Evolutionary conservation across 192 early-diverging fungal species (phyloP).

Genomic region (Linnemannia zychae): DNA sequence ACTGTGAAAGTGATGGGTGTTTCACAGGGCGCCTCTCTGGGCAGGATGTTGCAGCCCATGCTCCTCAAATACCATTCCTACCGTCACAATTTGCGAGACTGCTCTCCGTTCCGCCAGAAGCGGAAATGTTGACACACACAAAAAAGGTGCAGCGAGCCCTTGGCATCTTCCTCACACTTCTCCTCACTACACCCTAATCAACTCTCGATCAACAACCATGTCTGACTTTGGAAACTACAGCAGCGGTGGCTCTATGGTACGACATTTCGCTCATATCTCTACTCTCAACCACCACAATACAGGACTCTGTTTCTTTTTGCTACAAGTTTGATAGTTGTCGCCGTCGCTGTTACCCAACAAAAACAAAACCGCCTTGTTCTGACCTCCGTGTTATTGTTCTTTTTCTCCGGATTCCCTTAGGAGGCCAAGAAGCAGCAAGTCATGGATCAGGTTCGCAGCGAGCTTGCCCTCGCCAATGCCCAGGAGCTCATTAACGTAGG

Average conservation of each 20-base stretch:
- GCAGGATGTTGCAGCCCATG: not conserved
- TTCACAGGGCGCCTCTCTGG: not conserved
- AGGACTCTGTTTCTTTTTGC: not conserved
- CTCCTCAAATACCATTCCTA: not conserved
- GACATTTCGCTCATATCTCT: not conserved
- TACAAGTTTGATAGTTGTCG: too few relatives aligned
- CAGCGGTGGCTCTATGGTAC: conserved; percentile 31
- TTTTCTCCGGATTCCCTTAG: not conserved
- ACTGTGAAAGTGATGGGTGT: not conserved
- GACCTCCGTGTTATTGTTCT: not conserved
- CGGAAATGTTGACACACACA: conserved; percentile 8
- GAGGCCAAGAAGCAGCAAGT: conserved; percentile 74
- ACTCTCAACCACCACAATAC: not conserved
- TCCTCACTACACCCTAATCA: not conserved
- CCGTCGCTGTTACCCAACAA: not conserved
- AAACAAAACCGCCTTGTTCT: not conserved
- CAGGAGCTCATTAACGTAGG: conserved; percentile 82
- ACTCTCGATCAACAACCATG: conserved; percentile 10
- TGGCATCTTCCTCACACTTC: conserved; percentile 8
- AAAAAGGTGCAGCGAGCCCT: not conserved
- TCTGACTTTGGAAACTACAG: conserved; percentile 40
- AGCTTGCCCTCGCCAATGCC: conserved; percentile 83
- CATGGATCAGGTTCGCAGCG: conserved; percentile 78
- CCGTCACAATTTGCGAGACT: not conserved
- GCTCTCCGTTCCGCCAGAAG: conserved; percentile 6